phyloP scores from a whole-genome alignment of 352 stramenopile genomes.

The Aphanomyces euteiches region DNA sequence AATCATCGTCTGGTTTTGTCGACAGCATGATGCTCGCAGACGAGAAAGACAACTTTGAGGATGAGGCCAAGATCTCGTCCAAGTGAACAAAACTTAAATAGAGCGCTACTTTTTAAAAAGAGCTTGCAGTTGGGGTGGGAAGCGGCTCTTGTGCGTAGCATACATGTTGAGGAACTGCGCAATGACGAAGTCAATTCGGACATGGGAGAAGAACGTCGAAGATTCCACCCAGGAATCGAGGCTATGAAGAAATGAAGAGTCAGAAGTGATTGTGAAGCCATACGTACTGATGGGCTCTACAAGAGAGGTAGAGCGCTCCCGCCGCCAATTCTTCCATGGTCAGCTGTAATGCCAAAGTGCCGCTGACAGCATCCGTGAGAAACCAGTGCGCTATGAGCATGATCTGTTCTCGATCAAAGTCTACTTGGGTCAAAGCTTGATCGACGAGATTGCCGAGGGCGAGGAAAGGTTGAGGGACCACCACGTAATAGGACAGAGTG shows the following conservation, averaged over 20 bases:
- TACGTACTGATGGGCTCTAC: slow-evolving; percentile 50
- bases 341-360: slow-evolving; percentile 18
- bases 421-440: slow-evolving; percentile 32
- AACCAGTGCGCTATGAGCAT: slow-evolving; percentile 53
- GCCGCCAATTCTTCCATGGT: slow-evolving; percentile 43
- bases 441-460: slow-evolving; percentile 49
- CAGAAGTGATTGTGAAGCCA: background rate
- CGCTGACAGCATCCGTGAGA: slow-evolving; percentile 55
- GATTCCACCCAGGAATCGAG: background rate
- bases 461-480: slow-evolving; percentile 59
- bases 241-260: no score
- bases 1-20: background rate
- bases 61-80: background rate
- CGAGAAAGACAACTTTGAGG: slow-evolving; percentile 21
- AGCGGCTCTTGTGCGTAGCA: background rate
- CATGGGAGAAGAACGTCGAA: background rate
- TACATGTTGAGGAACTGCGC: no score
- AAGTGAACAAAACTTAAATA: slow-evolving; percentile 19
- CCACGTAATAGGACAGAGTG: slow-evolving; percentile 69
- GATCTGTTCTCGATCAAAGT: slow-evolving; percentile 45
- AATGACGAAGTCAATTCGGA: background rate
- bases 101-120: slow-evolving; percentile 4
- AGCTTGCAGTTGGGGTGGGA: background rate
- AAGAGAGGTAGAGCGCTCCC: slow-evolving; percentile 66
- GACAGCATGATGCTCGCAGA: background rate